Conservation (phyloP, 495 filamentous ascomycete species). For the Neurospora sp. region DNA sequence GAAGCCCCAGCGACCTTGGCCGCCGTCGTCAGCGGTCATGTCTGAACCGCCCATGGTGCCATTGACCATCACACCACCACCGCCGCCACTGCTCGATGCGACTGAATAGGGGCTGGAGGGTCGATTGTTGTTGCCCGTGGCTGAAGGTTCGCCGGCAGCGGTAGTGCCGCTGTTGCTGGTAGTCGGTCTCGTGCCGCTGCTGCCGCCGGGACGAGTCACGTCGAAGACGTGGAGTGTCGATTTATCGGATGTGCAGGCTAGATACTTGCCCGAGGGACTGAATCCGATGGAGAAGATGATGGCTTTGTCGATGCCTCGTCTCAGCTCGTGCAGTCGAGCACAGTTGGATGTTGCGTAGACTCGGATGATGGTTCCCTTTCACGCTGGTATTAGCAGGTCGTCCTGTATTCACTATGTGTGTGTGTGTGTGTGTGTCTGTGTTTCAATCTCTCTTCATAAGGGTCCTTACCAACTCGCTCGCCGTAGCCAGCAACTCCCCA, state of each 20-base stretch:
- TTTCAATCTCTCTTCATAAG: background rate
- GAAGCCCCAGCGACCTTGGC: slow-evolving; percentile 50
- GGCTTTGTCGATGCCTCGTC: slow-evolving; percentile 81
- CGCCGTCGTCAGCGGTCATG: background rate
- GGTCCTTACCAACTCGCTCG: slow-evolving; percentile 64
- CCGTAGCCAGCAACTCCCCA: slow-evolving; percentile 77
- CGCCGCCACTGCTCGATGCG: background rate
- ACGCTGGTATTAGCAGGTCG: background rate
- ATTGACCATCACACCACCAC: background rate
- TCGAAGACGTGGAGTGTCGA: slow-evolving; percentile 92
- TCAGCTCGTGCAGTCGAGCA: slow-evolving; percentile 69
- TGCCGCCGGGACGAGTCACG: slow-evolving; percentile 45
- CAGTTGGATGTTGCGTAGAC: slow-evolving; percentile 70
- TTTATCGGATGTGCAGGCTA: slow-evolving; percentile 96
- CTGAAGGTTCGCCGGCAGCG: slow-evolving; percentile 14
- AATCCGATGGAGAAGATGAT: slow-evolving; percentile 80
- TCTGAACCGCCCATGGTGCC: slow-evolving; percentile 16
- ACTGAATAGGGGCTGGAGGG: background rate
- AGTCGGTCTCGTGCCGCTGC: slow-evolving; percentile 43
- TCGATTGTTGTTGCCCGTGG: background rate
- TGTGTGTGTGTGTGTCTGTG: background rate
- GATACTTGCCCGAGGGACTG: slow-evolving; percentile 62
- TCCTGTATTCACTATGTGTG: background rate
- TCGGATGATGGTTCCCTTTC: slow-evolving; percentile 76
- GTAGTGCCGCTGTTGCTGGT: slow-evolving; percentile 33